phyloP scores from a whole-genome alignment of 805 yeast genomes.

The Kazachstania bromeliacearum region DNA sequence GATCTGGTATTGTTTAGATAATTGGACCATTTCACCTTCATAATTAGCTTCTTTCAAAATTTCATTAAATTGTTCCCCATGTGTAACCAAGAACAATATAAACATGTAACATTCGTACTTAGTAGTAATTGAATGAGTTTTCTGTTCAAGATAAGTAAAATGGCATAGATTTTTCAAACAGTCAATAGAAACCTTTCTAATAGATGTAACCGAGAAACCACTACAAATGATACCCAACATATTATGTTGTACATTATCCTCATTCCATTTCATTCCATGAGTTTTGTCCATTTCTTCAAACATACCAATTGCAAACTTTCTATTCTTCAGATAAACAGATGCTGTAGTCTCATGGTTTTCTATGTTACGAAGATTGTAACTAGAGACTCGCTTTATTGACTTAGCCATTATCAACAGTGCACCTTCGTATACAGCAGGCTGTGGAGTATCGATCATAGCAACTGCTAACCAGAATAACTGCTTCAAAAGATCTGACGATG shows the following conservation, averaged over 20 bases:
- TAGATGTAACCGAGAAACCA: slow-evolving; percentile 51
- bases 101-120: slow-evolving; percentile 25
- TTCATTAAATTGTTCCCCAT: slow-evolving; percentile 31
- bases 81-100: slow-evolving; percentile 30
- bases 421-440: slow-evolving; percentile 32
- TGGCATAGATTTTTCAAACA: slow-evolving; percentile 37
- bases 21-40: slow-evolving; percentile 24
- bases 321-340: slow-evolving; percentile 21
- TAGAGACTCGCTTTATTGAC: slow-evolving; percentile 27
- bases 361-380: slow-evolving; percentile 24
- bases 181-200: slow-evolving; percentile 40
- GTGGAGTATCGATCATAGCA: slow-evolving; percentile 26
- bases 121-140: slow-evolving; percentile 8
- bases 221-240: slow-evolving; percentile 40
- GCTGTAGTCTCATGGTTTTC: not conserved
- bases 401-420: slow-evolving; percentile 33
- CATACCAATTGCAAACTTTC: slow-evolving; percentile 32
- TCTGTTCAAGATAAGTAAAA: slow-evolving; percentile 33
- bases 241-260: slow-evolving; percentile 42
- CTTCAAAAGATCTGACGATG: slow-evolving; percentile 23
- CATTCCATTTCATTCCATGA: slow-evolving; percentile 33
- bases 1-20: slow-evolving; percentile 30
- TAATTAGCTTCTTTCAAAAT: slow-evolving; percentile 30
- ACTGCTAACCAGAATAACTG: slow-evolving; percentile 34
- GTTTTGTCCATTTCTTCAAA: slow-evolving; percentile 36